A percentile compares a stretch with the other conserved stretches of the same genome.
Conservation (phyloP, 1,284 basidiomycete genomes). For the Quambalaria eucalypti region DNA sequence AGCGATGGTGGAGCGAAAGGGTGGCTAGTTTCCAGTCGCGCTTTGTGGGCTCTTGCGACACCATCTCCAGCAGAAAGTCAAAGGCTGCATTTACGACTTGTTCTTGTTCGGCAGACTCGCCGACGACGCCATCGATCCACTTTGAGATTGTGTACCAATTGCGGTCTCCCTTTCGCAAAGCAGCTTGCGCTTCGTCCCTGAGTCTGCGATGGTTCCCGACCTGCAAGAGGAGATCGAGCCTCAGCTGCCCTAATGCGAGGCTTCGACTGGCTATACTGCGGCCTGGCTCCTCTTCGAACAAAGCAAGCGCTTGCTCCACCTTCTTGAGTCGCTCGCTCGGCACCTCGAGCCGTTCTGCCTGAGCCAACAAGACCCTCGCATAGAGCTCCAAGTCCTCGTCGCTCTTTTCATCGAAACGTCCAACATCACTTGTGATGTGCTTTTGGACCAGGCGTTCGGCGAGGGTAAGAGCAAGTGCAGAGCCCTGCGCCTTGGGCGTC, state of each 20-base stretch:
- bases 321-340: conserved; percentile 8
- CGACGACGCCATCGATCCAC: conserved; percentile 37
- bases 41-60: conserved; percentile 46
- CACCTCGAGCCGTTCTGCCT: conserved; percentile 43
- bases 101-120: conserved; percentile 4
- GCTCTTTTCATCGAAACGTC: conserved; percentile 59
- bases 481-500: conserved; percentile 17
- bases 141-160: conserved; percentile 3
- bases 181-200: conserved; percentile 58
- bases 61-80: neutral
- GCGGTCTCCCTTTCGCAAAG: conserved; percentile 47
- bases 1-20: conserved; percentile 44
- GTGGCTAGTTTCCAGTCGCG: conserved; percentile 37
- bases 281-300: conserved; percentile 63
- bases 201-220: conserved; percentile 50
- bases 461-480: conserved; percentile 60
- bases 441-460: conserved; percentile 57
- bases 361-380: conserved; percentile 61
- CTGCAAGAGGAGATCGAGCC: conserved; percentile 27
- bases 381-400: conserved; percentile 69
- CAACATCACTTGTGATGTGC: conserved; percentile 58
- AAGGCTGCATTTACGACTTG: neutral
- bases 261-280: conserved; percentile 61
- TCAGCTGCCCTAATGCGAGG: conserved; percentile 58
- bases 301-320: conserved; percentile 54